Conservation (phyloP, 495 filamentous ascomycete species). For the Hyaloscypha hepaticicola region DNA sequence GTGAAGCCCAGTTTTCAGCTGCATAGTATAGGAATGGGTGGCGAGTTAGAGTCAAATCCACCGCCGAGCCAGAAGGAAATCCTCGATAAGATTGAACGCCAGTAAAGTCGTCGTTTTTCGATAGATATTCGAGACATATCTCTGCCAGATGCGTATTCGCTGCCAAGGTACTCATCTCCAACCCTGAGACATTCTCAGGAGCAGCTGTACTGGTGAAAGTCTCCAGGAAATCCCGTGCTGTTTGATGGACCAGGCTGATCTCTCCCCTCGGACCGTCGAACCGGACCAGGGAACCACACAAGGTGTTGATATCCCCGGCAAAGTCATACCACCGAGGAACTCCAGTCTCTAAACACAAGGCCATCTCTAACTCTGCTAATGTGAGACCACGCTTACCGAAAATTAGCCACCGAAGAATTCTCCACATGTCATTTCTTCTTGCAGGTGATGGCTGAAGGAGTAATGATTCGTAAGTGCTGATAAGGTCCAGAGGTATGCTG, state of each 20-base stretch:
- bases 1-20: conserved; percentile 13
- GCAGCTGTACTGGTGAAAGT: not conserved
- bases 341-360: conserved; percentile 7
- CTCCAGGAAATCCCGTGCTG: conserved; percentile 12
- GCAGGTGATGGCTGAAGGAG: conserved; percentile 6
- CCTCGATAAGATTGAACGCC: too few relatives aligned
- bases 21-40: conserved; percentile 16
- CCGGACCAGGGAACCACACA: conserved; percentile 14
- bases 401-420: conserved; percentile 12
- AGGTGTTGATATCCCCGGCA: not conserved
- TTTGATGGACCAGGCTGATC: conserved; percentile 12
- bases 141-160: not conserved
- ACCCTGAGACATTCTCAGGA: not conserved
- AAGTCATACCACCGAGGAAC: conserved; percentile 16
- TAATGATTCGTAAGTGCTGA: conserved; percentile 7
- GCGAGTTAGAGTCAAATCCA: too few relatives aligned
- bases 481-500: conserved; percentile 9
- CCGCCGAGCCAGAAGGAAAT: not conserved
- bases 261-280: not conserved
- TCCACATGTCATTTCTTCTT: conserved; percentile 14
- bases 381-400: not conserved
- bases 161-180: not conserved
- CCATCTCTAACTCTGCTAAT: conserved; percentile 5
- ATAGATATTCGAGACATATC: conserved; percentile 9
- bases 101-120: conserved; percentile 2